phyloP scores from a whole-genome alignment of 768 basidiomycete genomes.

The Tulasnella sp. region DNA sequence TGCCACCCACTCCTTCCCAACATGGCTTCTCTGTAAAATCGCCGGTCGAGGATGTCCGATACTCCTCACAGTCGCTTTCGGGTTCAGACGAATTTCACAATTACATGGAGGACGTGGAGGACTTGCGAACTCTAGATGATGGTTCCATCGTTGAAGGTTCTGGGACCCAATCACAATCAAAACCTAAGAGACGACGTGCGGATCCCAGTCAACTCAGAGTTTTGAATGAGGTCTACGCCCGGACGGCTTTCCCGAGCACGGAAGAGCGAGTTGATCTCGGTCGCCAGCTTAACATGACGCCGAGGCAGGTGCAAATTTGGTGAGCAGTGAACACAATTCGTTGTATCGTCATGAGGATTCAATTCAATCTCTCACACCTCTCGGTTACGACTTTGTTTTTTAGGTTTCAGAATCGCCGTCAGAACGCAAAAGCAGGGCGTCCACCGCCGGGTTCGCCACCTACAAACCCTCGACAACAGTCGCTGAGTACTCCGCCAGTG shows the following conservation, averaged over 20 bases:
- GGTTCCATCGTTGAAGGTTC: not conserved
- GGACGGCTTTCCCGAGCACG: slow-evolving; percentile 20
- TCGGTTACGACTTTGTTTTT: not conserved
- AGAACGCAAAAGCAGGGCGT: slow-evolving; percentile 13
- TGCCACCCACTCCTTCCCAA: not conserved
- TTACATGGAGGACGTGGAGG: not conserved
- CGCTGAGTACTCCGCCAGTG: no score
- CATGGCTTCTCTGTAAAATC: not conserved
- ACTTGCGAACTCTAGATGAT: not conserved
- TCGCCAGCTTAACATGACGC: slow-evolving; percentile 17
- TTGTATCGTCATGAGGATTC: no score
- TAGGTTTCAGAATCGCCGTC: slow-evolving; percentile 16
- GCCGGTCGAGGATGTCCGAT: not conserved
- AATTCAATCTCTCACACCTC: not conserved
- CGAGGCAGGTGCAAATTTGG: slow-evolving; percentile 21
- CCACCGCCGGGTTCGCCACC: not conserved
- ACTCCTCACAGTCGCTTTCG: not conserved
- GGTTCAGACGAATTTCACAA: not conserved
- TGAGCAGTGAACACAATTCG: not conserved
- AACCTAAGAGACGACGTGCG: slow-evolving; percentile 18
- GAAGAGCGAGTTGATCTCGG: slow-evolving; percentile 20
- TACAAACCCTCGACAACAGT: not conserved
- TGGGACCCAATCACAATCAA: not conserved
- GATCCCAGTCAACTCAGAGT: slow-evolving; percentile 17
- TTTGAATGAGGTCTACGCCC: slow-evolving; percentile 19